These are phyloP conservation scores for Trametes villosa DNA, from an alignment of 768 basidiomycete genomes.

Conservation along the genomic window DNA sequence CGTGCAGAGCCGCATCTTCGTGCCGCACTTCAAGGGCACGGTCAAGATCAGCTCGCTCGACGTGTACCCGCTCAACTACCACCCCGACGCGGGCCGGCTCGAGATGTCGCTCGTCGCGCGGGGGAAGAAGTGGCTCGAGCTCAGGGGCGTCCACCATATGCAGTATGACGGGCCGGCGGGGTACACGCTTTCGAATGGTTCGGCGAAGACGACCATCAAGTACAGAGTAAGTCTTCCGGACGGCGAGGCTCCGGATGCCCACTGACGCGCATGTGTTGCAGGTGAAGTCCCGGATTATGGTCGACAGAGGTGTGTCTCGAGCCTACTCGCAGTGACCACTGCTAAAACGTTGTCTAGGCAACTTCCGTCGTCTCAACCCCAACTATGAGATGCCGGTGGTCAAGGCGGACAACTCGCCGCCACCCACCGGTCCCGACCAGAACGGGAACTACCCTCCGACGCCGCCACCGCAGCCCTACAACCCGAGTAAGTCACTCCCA, in stretches of 20 bases:
- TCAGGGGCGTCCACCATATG: conserved; percentile 51
- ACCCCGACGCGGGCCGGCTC: conserved; percentile 45
- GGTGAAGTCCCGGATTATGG: conserved; percentile 63
- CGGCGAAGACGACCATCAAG: conserved; percentile 40
- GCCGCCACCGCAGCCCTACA: neutral
- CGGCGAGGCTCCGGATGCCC: neutral
- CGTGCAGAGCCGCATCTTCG: conserved; percentile 22
- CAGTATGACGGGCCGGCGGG: conserved; percentile 49
- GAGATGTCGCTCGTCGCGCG: conserved; percentile 44
- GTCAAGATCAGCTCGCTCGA: conserved; percentile 53
- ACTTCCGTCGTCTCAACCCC: conserved; percentile 54
- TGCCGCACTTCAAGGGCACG: conserved; percentile 49
- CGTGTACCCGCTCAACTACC: conserved; percentile 57
- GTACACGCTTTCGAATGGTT: conserved; percentile 7
- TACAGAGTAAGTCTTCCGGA: conserved; percentile 47
- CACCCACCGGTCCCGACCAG: too few relatives aligned
- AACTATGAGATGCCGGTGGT: conserved; percentile 5
- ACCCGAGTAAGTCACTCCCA: neutral
- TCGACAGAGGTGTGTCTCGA: conserved; percentile 49
- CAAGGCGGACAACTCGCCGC: neutral
- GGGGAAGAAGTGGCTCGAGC: conserved; percentile 57
- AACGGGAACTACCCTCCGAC: neutral
- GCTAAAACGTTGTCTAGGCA: conserved; percentile 39
- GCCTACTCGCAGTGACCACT: too few relatives aligned
- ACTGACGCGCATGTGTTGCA: conserved; percentile 31